A percentile compares a stretch with the other conserved stretches of the same genome.
Conservation (phyloP, 176 grass and related monocot species). For the Carex cristatella region DNA sequence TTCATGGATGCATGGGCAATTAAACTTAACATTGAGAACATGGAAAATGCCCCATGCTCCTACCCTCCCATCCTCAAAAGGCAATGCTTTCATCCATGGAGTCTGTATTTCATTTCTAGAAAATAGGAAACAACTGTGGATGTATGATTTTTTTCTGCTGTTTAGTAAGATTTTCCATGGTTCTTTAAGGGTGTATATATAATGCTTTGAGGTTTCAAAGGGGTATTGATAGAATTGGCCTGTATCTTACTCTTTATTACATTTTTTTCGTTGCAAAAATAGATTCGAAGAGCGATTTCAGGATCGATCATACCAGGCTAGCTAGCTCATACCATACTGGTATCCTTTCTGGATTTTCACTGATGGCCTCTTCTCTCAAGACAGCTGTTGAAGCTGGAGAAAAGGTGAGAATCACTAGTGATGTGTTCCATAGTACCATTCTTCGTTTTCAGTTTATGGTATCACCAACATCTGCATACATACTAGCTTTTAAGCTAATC, state of each 20-base stretch:
- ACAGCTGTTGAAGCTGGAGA: constrained; percentile 38
- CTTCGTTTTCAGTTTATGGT: constrained; percentile 1
- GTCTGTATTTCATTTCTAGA: neutral
- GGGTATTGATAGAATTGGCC: neutral
- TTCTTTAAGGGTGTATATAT: neutral
- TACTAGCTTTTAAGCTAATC: neutral
- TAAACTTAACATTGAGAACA: constrained; percentile 1
- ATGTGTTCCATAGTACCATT: neutral
- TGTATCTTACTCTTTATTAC: neutral
- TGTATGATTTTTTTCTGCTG: neutral
- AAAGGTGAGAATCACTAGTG: constrained; percentile 42
- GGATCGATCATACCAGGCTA: constrained; percentile 72
- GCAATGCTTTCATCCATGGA: neutral
- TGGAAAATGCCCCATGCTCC: neutral
- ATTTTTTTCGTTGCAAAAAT: constrained; percentile 8
- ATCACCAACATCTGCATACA: neutral
- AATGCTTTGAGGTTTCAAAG: neutral
- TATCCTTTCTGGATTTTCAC: constrained; percentile 80
- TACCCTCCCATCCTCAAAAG: neutral
- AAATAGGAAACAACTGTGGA: neutral
- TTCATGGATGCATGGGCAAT: neutral
- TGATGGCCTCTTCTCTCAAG: constrained; percentile 63
- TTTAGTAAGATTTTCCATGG: constrained; percentile 10
- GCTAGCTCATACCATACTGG: constrained; percentile 84
- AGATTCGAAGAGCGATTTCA: constrained; percentile 58